Conservation (phyloP, 2,329 filamentous ascomycete species). For the Aciculosporium take region DNA sequence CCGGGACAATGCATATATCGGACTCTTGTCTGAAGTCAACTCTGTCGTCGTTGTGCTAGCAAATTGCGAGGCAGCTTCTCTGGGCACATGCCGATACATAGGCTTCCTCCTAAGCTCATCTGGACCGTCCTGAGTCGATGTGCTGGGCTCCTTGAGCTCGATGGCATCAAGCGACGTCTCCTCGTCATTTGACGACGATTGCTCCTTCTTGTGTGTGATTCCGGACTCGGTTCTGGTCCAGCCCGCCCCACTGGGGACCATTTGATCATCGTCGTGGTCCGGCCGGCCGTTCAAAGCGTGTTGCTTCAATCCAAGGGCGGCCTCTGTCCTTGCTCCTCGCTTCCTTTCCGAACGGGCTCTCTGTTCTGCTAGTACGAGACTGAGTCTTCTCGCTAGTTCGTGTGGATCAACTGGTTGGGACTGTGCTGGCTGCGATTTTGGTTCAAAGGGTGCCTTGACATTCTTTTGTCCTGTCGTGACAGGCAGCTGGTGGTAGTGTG, state of each 20-base stretch:
- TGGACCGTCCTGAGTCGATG: constrained; percentile 9
- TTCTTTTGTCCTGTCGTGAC: neutral
- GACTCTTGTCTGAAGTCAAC: constrained; percentile 20
- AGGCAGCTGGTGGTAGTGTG: constrained; percentile 3
- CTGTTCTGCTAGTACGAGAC: constrained; percentile 35
- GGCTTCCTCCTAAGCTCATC: constrained; percentile 4
- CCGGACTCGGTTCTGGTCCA: constrained; percentile 1
- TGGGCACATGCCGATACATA: constrained; percentile 36
- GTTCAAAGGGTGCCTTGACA: neutral
- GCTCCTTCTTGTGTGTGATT: neutral
- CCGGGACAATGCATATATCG: constrained; percentile 29
- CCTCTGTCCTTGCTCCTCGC: constrained; percentile 15
- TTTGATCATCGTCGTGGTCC: neutral
- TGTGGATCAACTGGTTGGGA: constrained; percentile 34
- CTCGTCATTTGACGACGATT: neutral
- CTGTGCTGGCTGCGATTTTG: constrained; percentile 10
- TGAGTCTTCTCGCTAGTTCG: constrained; percentile 39
- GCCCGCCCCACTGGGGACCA: neutral
- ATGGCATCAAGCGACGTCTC: constrained; percentile 1
- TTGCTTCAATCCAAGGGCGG: constrained; percentile 8
- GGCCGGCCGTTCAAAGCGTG: neutral
- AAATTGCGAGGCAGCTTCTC: constrained; percentile 41
- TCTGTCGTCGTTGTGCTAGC: constrained; percentile 36
- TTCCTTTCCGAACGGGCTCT: constrained; percentile 26
- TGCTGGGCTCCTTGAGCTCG: constrained; percentile 3